These are phyloP conservation scores for Penicillium sp. DNA, from an alignment of 2,329 filamentous ascomycete genomes.

Conservation along the genomic window DNA sequence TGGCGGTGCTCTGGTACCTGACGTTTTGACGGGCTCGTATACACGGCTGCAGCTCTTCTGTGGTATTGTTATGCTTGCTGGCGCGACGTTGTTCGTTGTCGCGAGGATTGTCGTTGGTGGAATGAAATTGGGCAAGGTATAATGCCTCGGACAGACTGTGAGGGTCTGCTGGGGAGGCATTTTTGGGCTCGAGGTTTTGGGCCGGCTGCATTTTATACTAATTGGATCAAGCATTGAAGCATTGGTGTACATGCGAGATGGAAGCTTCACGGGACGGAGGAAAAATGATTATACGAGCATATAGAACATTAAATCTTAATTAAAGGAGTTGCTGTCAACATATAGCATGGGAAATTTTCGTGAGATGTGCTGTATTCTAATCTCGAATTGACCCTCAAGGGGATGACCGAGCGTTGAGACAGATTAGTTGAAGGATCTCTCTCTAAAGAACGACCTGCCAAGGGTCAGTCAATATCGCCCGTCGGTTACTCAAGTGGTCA, in stretches of 20 bases:
- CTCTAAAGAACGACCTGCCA: too few species aligned
- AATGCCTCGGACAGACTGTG: background rate
- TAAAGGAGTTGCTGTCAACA: too few species aligned
- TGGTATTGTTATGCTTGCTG: slow-evolving; percentile 30
- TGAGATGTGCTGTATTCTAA: too few species aligned
- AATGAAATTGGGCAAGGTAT: slow-evolving; percentile 27
- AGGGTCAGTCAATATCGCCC: background rate
- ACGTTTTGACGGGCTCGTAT: slow-evolving; percentile 29
- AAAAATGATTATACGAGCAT: too few species aligned
- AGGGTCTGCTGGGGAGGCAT: background rate
- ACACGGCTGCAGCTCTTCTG: slow-evolving; percentile 29
- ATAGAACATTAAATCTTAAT: too few species aligned
- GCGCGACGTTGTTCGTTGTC: slow-evolving; percentile 24
- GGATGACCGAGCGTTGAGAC: too few species aligned
- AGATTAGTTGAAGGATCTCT: too few species aligned
- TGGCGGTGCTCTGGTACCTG: slow-evolving; percentile 30
- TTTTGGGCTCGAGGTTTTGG: background rate
- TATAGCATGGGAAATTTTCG: too few species aligned
- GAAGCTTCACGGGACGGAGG: too few species aligned
- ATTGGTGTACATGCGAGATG: too few species aligned
- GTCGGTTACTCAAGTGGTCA: background rate
- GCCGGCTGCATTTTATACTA: background rate
- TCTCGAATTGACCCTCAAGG: too few species aligned
- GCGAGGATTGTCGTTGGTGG: slow-evolving; percentile 29
- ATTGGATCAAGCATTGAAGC: background rate